Evolutionary conservation across 495 filamentous ascomycete genomes (phyloP), one percentile per base, ranked within the genome.

Genomic region (Jackrogersella minutella): DNA sequence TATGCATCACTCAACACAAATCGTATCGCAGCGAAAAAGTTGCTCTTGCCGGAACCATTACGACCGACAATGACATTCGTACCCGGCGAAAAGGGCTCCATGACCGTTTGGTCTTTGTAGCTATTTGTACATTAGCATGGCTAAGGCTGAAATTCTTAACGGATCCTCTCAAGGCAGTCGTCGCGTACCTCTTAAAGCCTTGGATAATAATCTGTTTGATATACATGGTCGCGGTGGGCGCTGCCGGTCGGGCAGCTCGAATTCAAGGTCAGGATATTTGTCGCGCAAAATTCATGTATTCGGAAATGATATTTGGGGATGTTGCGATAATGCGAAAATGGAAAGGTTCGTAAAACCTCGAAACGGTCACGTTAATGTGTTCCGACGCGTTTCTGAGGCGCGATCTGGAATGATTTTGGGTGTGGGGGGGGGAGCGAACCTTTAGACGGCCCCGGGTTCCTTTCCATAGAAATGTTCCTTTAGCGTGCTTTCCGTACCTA

Each of bases 141-240:
- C 19, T 13, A 46, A 46, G 33, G 51, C 16, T 33, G 51, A 17
- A 50, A 53, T 19, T 19, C 5, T 44, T 11, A 26, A 6, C 1
- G 1, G 41, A 30, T 30, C 26, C 40, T 11, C 49, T 49, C 28
- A 58, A 39, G 47, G 57, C 39, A n/a, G 58, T 54, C 54, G 52
- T 55, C 44, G 46, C 80, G 57, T 77, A 97, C 94, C 94, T 97
- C 81, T 98, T 98, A 82, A 99, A 99, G 85, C 95, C 95, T 73
- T 99, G 95, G 73, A 99, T 98, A 79, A 97, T 99, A 74, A 99
- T 97, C 82, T 99, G 95, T 78, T 98, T 98, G 86, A 99, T 97
- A 81, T 96, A 93, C 93, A 98, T 97, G 75, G 78, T 87, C 80
- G 73, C 72, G 61, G 54, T 65, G 56, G 63, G 64, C 66, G 69